Evolutionary conservation across 768 basidiomycete genomes (phyloP).

Genomic region (Mrakia blollopis): DNA sequence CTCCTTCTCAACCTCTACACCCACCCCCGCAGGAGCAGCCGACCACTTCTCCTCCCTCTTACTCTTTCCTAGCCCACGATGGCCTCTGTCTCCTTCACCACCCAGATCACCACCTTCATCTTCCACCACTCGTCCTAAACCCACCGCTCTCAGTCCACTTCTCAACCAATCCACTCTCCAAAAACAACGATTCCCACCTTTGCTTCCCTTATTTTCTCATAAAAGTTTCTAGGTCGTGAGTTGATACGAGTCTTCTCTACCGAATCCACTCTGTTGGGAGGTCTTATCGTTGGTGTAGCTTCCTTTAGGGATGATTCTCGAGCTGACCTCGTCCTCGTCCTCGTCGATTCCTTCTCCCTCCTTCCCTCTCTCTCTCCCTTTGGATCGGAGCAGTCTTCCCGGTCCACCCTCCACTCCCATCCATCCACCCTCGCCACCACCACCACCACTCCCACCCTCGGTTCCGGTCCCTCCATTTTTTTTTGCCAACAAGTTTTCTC

Average conservation of each 20-base stretch:
- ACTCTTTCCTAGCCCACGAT: not conserved
- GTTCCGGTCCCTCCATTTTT: not conserved
- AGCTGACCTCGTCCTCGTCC: not conserved
- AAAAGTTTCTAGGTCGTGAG: not conserved
- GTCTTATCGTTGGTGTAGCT: not conserved
- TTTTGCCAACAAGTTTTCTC: no score
- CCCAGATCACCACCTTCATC: conserved; percentile 2
- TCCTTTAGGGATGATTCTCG: not conserved
- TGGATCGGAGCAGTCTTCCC: conserved; percentile 5
- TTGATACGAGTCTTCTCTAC: not conserved
- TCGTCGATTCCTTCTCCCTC: not conserved
- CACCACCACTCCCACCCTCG: not conserved
- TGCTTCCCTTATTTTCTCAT: not conserved
- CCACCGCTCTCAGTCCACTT: not conserved
- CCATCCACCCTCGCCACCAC: not conserved
- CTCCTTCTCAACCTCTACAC: not conserved
- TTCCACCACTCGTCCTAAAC: conserved; percentile 15
- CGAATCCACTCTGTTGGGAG: not conserved
- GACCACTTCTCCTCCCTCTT: not conserved
- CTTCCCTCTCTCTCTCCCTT: not conserved
- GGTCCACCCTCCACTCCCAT: not conserved
- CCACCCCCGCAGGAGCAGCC: not conserved
- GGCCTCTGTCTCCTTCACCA: not conserved
- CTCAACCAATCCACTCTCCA: not conserved
- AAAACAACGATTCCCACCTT: not conserved